Conservation (phyloP, 441 rosid genomes). For the Eruca vesicaria region DNA sequence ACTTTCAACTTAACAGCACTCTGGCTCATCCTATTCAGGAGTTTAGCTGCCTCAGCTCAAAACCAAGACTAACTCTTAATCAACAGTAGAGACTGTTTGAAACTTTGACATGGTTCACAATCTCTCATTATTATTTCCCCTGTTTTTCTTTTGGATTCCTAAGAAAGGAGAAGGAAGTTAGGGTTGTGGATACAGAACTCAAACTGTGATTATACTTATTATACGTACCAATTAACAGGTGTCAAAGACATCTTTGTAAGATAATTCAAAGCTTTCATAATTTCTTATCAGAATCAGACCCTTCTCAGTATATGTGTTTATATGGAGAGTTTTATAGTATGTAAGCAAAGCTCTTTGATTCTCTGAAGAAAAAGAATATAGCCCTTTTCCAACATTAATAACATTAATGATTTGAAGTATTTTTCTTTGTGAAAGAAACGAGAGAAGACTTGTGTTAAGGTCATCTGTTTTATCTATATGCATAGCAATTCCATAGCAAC, state of each 20-base stretch:
- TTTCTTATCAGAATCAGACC: neutral
- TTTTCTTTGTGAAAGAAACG: constrained; percentile 41
- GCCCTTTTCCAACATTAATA: constrained; percentile 79
- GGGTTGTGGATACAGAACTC: constrained; percentile 28
- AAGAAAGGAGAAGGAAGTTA: neutral
- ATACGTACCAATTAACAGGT: constrained; percentile 25
- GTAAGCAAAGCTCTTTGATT: neutral
- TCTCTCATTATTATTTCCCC: neutral
- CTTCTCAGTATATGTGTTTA: neutral
- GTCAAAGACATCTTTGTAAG: constrained; percentile 21
- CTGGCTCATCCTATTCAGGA: constrained; percentile 6
- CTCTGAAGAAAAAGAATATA: constrained; percentile 62
- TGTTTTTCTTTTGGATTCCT: constrained; percentile 7
- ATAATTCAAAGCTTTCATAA: constrained; percentile 1
- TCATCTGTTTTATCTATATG: neutral
- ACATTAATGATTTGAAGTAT: constrained; percentile 67
- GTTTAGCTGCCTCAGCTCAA: constrained; percentile 12
- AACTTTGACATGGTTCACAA: constrained; percentile 6
- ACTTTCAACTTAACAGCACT: constrained; percentile 16
- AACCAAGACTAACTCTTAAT: constrained; percentile 5
- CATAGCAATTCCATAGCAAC: neutral
- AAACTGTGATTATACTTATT: constrained; percentile 24
- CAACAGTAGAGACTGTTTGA: constrained; percentile 4
- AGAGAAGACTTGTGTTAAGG: no score
- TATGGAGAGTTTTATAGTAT: neutral